A percentile compares a stretch with the other conserved stretches of the same genome.
Conservation (phyloP, 306 rosid species). For the Cyclanthera cordifolia region DNA sequence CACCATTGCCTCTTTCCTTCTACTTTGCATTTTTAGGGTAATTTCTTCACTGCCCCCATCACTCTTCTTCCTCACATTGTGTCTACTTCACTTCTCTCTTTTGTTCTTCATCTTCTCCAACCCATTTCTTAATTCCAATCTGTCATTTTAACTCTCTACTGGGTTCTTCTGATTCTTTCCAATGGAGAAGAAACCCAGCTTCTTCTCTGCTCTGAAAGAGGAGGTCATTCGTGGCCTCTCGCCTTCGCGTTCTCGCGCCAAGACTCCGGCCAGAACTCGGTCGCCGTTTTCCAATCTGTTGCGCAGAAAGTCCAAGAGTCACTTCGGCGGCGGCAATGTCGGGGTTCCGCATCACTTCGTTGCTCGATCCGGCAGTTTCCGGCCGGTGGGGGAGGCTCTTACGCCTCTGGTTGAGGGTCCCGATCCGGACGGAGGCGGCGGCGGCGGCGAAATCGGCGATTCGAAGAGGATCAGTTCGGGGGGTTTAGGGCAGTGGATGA, state of each 20-base stretch:
- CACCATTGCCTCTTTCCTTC: not conserved
- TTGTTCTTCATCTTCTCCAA: not conserved
- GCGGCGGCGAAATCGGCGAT: slow-evolving; percentile 43
- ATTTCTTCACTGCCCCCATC: not conserved
- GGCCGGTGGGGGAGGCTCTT: slow-evolving; percentile 63
- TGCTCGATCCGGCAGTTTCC: slow-evolving; percentile 71
- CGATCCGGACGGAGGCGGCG: slow-evolving; percentile 45
- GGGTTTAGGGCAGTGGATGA: slow-evolving; percentile 70
- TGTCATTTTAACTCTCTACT: not conserved
- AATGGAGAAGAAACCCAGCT: slow-evolving; percentile 87
- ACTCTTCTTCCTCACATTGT: not conserved
- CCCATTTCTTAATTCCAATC: not conserved
- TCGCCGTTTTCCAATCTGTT: slow-evolving; percentile 60
- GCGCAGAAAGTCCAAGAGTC: slow-evolving; percentile 41
- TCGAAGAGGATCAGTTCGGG: slow-evolving; percentile 67
- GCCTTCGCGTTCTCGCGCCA: slow-evolving; percentile 69
- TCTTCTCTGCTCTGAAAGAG: slow-evolving; percentile 77
- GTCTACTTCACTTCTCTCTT: too few relatives aligned
- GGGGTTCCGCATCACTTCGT: slow-evolving; percentile 24
- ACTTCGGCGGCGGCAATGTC: not conserved
- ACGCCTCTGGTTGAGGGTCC: slow-evolving; percentile 83
- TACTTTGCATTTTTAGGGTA: too few relatives aligned
- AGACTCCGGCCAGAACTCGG: slow-evolving; percentile 49
- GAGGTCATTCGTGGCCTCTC: slow-evolving; percentile 90
- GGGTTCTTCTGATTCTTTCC: not conserved